Evolutionary conservation across 2,329 filamentous ascomycete species (phyloP), one percentile per base, ranked within the genome.

Genomic region (Ceratocystis eucalypticola): DNA sequence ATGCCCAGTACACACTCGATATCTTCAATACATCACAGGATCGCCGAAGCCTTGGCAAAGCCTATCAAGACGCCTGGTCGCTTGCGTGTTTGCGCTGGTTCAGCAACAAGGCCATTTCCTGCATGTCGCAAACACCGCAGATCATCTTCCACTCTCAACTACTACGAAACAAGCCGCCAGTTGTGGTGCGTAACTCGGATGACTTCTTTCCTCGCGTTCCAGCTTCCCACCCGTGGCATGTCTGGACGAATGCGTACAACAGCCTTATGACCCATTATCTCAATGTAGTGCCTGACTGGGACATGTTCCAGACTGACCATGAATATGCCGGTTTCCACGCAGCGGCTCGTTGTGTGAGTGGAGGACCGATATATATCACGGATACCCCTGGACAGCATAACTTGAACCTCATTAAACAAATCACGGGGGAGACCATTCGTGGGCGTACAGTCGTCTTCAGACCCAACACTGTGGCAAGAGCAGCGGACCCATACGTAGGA

Each of bases 211-310:
- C 94, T 0, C 84, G 91, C 57, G 82, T 91, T 3, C 83, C 87
- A 0, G 82, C 84, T 0, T 91, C 88, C 5, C 94, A 99, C 69
- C 84, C 92, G 0, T 99, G 94, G 93, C 94, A 99, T 74, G 82
- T 97, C 45, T 99, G 95, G 80, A 85, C 88, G 69, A 99, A 97
- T 73, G 93, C 93, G 0, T 89, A 96, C 75, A 96, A 96, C 73
- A 81, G 84, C 41, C 79, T 97, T 0, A 79, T 97, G 15, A 92
- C 88, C 1, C 86, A 90, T 69, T 87, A 94, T 72, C 79, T 97
- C 41, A 96, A 96, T 70, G 84, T 91, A 0, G 76, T 97, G 0
- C 93, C 94, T 0, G 92, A 96, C 74, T 87, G 84, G 83, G 84
- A 87, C 70, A 87, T 87, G 84, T 87, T 87, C 72, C 84, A 87